A percentile compares a stretch with the other conserved stretches of the same genome.
Conservation (phyloP, 202 grass and related monocot genomes). For the Carex arenaria region DNA sequence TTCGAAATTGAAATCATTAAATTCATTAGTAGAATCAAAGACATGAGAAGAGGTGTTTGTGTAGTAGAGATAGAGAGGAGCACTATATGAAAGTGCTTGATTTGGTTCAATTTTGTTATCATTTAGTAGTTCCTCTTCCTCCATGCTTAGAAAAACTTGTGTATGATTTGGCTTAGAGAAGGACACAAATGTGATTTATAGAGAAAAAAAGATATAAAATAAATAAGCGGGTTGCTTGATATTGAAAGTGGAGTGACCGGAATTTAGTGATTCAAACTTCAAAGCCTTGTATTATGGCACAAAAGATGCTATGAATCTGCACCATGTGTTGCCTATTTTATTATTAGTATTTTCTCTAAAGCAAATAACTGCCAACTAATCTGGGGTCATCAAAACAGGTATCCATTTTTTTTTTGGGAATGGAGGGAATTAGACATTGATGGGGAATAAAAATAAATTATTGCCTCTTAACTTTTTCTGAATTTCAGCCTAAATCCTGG, state of each 20-base stretch:
- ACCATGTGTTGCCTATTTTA: not conserved
- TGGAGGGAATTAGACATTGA: not conserved
- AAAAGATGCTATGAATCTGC: constrained; percentile 5
- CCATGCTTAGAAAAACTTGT: not conserved
- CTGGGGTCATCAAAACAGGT: not conserved
- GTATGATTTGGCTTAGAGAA: not conserved
- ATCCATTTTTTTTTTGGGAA: not conserved
- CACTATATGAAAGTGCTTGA: constrained; percentile 42
- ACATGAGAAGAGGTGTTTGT: constrained; percentile 3
- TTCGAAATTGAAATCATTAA: constrained; percentile 31
- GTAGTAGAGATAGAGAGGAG: constrained; percentile 57
- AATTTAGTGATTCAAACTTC: constrained; percentile 22
- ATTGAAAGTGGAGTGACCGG: constrained; percentile 14
- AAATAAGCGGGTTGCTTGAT: not conserved
- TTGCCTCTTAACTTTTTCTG: not conserved
- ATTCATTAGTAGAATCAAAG: not conserved
- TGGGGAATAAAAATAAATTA: not conserved
- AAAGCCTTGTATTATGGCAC: constrained; percentile 26
- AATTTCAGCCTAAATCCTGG: not conserved
- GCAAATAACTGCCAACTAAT: not conserved
- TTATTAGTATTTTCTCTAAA: not conserved
- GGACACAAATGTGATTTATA: constrained; percentile 21
- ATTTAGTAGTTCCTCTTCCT: constrained; percentile 35
- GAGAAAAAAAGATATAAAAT: not conserved
- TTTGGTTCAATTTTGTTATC: constrained; percentile 2